Percentiles rank a stretch among this genome's conserved stretches.
Conservation (phyloP, 768 basidiomycete species). For the Leccinum olivaceopallidum region DNA sequence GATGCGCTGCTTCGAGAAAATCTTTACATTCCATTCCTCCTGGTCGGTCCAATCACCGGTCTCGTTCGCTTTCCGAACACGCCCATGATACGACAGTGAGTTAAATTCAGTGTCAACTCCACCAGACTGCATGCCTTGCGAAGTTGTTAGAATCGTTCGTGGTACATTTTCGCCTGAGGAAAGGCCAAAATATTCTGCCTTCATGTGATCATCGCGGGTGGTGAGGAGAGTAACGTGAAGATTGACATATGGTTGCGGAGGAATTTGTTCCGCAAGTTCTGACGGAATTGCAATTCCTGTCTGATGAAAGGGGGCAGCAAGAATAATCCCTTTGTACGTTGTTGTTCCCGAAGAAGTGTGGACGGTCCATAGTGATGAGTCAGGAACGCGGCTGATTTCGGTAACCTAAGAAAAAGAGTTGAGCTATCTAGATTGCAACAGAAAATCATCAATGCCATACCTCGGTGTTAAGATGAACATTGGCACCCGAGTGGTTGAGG, state of each 20-base stretch:
- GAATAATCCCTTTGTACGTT: slow-evolving; percentile 73
- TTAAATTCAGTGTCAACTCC: slow-evolving; percentile 78
- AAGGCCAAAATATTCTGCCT: slow-evolving; percentile 71
- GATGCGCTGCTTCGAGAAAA: slow-evolving; percentile 71
- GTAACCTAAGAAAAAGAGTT: slow-evolving; percentile 42
- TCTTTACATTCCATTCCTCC: slow-evolving; percentile 76
- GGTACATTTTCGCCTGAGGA: slow-evolving; percentile 48
- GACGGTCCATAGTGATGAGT: slow-evolving; percentile 53
- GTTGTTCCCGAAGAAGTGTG: slow-evolving; percentile 45
- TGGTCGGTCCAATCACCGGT: slow-evolving; percentile 23
- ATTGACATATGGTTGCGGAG: slow-evolving; percentile 73
- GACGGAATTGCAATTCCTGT: slow-evolving; percentile 55
- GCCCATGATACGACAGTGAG: slow-evolving; percentile 79
- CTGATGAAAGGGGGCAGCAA: slow-evolving; percentile 84
- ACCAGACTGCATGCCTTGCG: slow-evolving; percentile 55
- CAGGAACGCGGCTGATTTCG: slow-evolving; percentile 47
- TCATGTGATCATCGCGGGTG: slow-evolving; percentile 65
- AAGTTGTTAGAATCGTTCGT: slow-evolving; percentile 69
- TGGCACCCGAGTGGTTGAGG: slow-evolving; percentile 66
- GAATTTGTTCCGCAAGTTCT: slow-evolving; percentile 52
- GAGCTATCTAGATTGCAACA: not conserved
- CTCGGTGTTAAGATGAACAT: slow-evolving; percentile 66
- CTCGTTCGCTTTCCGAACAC: slow-evolving; percentile 35
- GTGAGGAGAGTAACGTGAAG: slow-evolving; percentile 88
- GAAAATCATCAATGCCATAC: slow-evolving; percentile 37